Evolutionary conservation across 148 eudicot species (phyloP).

Genomic region (Silene uniflora): DNA sequence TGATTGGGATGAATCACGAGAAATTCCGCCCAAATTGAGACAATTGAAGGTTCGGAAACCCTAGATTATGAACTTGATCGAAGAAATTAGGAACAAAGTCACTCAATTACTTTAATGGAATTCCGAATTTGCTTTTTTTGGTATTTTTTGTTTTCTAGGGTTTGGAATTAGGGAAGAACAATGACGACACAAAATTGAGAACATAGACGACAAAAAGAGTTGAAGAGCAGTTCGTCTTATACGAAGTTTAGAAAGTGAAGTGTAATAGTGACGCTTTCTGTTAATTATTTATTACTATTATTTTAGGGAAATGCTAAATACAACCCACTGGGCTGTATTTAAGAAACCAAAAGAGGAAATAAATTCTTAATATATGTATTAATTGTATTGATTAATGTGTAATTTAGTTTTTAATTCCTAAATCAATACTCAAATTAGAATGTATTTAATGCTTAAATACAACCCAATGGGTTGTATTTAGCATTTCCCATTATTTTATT

Average conservation of each 20-base stretch:
- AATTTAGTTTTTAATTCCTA: too few relatives aligned
- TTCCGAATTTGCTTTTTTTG: background rate
- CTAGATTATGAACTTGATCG: background rate
- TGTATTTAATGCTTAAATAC: too few relatives aligned
- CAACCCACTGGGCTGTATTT: too few relatives aligned
- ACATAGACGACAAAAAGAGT: background rate
- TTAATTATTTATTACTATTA: background rate
- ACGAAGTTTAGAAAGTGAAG: conserved; percentile 1
- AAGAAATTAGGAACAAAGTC: background rate
- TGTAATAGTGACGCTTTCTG: conserved; percentile 5
- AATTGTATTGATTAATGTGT: too few relatives aligned
- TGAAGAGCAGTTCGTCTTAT: background rate
- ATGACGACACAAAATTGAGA: background rate
- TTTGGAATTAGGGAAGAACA: background rate
- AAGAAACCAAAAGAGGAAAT: too few relatives aligned
- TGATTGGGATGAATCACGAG: background rate
- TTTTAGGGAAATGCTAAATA: too few relatives aligned
- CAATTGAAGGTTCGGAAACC: background rate
- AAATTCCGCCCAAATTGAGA: background rate
- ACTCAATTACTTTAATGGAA: background rate
- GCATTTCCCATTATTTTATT: too few relatives aligned
- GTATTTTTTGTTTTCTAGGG: conserved; percentile 2
- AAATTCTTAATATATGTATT: too few relatives aligned
- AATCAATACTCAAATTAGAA: too few relatives aligned
- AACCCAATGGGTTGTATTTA: too few relatives aligned